phyloP scores from a whole-genome alignment of 2,329 filamentous ascomycete genomes.

The Pseudodiploospora longispora region DNA sequence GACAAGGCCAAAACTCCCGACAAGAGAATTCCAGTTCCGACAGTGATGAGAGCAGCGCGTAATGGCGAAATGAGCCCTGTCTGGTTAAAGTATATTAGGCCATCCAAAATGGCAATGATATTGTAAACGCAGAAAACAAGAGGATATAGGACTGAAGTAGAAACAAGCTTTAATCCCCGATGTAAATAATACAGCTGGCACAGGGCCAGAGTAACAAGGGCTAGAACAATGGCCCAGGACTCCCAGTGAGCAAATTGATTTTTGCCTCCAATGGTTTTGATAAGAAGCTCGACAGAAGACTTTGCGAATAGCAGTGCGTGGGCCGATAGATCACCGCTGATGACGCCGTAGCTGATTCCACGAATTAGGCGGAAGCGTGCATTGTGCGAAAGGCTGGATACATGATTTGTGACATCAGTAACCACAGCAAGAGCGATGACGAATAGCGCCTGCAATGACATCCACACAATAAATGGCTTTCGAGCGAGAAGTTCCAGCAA shows the following conservation, averaged over 20 bases:
- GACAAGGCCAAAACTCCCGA: slow-evolving; percentile 84
- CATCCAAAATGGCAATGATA: slow-evolving; percentile 95
- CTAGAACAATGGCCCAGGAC: slow-evolving; percentile 83
- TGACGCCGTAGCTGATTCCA: slow-evolving; percentile 79
- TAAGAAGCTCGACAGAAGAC: slow-evolving; percentile 88
- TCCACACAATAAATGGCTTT: slow-evolving; percentile 78
- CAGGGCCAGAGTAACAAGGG: slow-evolving; percentile 72
- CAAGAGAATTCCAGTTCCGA: slow-evolving; percentile 81
- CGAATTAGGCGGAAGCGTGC: slow-evolving; percentile 65
- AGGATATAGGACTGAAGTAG: slow-evolving; percentile 90
- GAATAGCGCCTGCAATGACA: slow-evolving; percentile 68
- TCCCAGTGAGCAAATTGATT: slow-evolving; percentile 97
- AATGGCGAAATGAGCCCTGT: slow-evolving; percentile 68
- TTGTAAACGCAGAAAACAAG: slow-evolving; percentile 99
- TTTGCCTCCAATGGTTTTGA: slow-evolving; percentile 72
- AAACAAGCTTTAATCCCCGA: slow-evolving; percentile 85
- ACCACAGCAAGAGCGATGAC: slow-evolving; percentile 60
- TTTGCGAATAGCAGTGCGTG: slow-evolving; percentile 92
- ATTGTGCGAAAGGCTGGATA: slow-evolving; percentile 48
- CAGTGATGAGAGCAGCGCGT: slow-evolving; percentile 70
- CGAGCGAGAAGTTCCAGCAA: slow-evolving; percentile 67
- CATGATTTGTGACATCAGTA: slow-evolving; percentile 46
- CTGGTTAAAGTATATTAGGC: slow-evolving; percentile 93
- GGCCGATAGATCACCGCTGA: slow-evolving; percentile 88
- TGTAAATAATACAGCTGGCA: slow-evolving; percentile 94